Percentiles rank a stretch among this genome's conserved stretches.
Evolutionary conservation across 2,329 filamentous ascomycete species (phyloP).

Genomic region (Aspergillus terreus): DNA sequence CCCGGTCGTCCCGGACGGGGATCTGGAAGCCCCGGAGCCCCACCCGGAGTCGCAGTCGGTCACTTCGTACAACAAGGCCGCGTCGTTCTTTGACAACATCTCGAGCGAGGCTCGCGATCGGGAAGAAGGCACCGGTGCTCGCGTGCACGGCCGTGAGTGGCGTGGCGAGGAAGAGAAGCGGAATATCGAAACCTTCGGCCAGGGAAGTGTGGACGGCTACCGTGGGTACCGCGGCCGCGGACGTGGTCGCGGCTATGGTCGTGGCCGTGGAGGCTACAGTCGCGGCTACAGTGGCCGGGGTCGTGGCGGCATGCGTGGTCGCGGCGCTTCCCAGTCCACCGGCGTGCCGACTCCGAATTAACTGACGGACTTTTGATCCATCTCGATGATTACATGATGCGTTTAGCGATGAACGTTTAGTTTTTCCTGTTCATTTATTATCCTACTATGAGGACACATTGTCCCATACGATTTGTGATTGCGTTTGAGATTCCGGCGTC

Average conservation of each 20-base stretch:
- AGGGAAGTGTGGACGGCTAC: constrained; percentile 89
- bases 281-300: constrained; percentile 39
- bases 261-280: constrained; percentile 47
- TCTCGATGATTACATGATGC: constrained; percentile 8
- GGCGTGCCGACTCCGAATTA: constrained; percentile 35
- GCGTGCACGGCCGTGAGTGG: constrained; percentile 80
- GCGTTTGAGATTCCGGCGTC: constrained; percentile 20
- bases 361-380: constrained; percentile 8
- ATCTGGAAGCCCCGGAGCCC: constrained; percentile 33
- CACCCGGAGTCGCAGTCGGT: constrained; percentile 31
- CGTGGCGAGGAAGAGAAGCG: constrained; percentile 88
- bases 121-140: constrained; percentile 63
- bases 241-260: constrained; percentile 47
- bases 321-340: constrained; percentile 35
- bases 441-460: constrained; percentile 2
- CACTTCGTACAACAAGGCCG: constrained; percentile 76
- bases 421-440: constrained; percentile 16
- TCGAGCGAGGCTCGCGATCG: constrained; percentile 90
- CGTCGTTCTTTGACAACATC: constrained; percentile 97
- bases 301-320: constrained; percentile 39
- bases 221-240: constrained; percentile 69
- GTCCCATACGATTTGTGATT: constrained; percentile 12
- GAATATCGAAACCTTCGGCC: constrained; percentile 97
- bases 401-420: constrained; percentile 17
- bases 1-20: constrained; percentile 40